Conservation (phyloP, 129 eudicot species). For the Tanacetum coccineum region DNA sequence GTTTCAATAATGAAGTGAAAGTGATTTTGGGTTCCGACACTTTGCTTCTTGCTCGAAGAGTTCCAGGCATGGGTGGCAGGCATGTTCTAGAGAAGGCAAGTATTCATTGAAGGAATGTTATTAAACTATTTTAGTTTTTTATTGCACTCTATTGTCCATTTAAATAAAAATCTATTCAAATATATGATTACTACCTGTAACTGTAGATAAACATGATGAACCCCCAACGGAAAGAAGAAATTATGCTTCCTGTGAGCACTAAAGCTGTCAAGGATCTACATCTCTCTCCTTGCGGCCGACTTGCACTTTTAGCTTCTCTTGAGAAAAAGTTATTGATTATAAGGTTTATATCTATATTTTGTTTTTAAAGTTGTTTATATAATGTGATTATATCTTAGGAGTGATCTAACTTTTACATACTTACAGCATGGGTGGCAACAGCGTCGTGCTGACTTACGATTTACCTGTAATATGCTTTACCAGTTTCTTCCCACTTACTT, state of each 20-base stretch:
- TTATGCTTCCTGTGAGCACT: background rate
- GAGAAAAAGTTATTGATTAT: background rate
- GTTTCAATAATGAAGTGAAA: too few relatives aligned
- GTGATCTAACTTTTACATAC: background rate
- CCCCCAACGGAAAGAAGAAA: background rate
- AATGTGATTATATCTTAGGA: background rate
- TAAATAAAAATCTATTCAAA: background rate
- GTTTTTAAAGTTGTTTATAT: background rate
- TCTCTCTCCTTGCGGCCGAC: conserved; percentile 15
- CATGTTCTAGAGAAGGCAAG: conserved; percentile 5
- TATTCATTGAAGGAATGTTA: background rate
- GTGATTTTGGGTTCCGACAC: too few relatives aligned
- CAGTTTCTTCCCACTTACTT: too few relatives aligned
- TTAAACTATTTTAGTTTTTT: background rate
- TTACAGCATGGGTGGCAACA: background rate
- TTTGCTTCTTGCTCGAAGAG: conserved; percentile 11
- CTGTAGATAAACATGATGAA: conserved; percentile 2
- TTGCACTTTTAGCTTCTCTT: conserved; percentile 14
- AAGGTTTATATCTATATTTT: background rate
- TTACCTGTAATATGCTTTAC: background rate
- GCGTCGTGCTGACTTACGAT: background rate
- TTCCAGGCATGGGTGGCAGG: background rate
- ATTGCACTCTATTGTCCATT: background rate
- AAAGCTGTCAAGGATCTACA: conserved; percentile 14
- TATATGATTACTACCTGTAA: background rate